phyloP scores from a whole-genome alignment of 2,329 filamentous ascomycete genomes.

The Penicillium sp. region DNA sequence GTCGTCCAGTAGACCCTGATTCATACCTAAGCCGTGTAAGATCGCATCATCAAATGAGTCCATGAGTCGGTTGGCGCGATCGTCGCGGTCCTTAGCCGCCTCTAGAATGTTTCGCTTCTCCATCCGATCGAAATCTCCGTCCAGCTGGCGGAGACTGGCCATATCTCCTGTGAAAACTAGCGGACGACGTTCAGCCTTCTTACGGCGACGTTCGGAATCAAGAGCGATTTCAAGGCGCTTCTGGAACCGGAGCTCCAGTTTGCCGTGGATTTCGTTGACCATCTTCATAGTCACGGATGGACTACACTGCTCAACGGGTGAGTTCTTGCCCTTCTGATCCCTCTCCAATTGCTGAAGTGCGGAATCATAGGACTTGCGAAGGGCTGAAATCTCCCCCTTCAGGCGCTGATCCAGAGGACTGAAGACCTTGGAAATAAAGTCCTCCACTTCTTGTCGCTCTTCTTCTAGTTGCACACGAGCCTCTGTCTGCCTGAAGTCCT shows the following conservation, averaged over 20 bases:
- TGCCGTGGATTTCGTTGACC: slow-evolving; percentile 51
- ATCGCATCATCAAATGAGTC: slow-evolving; percentile 56
- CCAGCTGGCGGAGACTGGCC: slow-evolving; percentile 53
- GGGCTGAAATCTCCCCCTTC: slow-evolving; percentile 54
- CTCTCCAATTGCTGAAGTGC: slow-evolving; percentile 47
- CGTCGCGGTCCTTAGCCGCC: slow-evolving; percentile 54
- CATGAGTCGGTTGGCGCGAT: slow-evolving; percentile 55
- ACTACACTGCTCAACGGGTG: slow-evolving; percentile 36
- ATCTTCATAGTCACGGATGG: slow-evolving; percentile 50
- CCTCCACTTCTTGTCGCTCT: slow-evolving; percentile 56
- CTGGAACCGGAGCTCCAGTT: slow-evolving; percentile 55
- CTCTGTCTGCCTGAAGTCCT: slow-evolving; percentile 59
- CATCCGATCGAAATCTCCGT: slow-evolving; percentile 54
- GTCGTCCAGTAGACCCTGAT: slow-evolving; percentile 56
- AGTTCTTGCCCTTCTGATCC: slow-evolving; percentile 41
- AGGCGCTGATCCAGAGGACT: slow-evolving; percentile 54
- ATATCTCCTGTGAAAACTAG: slow-evolving; percentile 58
- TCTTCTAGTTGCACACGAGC: slow-evolving; percentile 56
- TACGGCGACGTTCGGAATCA: slow-evolving; percentile 59
- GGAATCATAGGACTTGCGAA: slow-evolving; percentile 53
- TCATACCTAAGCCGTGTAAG: slow-evolving; percentile 54
- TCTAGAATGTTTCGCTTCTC: slow-evolving; percentile 56
- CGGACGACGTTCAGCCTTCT: slow-evolving; percentile 58
- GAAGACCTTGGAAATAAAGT: slow-evolving; percentile 56
- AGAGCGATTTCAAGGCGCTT: slow-evolving; percentile 55